Base-by-base conservation (phyloP, 805 yeast species). In the Cyberlindnera suaveolens region DNA sequence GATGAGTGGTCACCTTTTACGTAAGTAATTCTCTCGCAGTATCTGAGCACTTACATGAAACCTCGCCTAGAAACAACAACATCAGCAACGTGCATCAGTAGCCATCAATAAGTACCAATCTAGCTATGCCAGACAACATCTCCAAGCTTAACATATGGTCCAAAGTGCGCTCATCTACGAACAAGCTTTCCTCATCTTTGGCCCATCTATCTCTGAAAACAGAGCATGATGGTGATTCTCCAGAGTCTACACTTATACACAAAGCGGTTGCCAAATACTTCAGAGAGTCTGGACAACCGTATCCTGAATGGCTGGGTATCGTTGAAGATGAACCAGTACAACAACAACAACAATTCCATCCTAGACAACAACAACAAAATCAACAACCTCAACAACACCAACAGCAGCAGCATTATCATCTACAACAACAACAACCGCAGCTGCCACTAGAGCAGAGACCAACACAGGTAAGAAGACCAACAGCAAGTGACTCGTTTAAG, bases 241-340 rank as follows among this genome's bases (percentile, higher is more conserved):
- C 46, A 5, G 54, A 54, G 16, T 37, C 52, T 16, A 57, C 62
- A 13, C 30, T 57, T 13, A 44, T 57, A 6, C 61, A 56, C 43
- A 57, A 54, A 34, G 59, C 61, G 1, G 31, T 57, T n/a, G 58
- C 53, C 8, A 40, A 44, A 5, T 48, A 49, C 33, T 57, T 51
- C 33, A 32, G 43, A 6, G 31, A 36, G 17, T 16, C 31, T 4
- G 44, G 48, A 3, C 38, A 48, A 31, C 50, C 49, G 0, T 57
- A 44, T 26, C 62, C 62, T 1, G 51, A 52, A 14, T 57, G 62
- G 62, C 49, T 57, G 3, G 62, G 62, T n/a, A 52, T 43, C 5
- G 40, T 41, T 5, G 47, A 40, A 3, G 44, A 47, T 23, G 40
- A 43, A 27, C 36, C 41, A 7, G 38, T 29, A 9, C 53, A 36